Evolutionary conservation across 1,284 basidiomycete species (phyloP).

Genomic region (Leccinum fallax): DNA sequence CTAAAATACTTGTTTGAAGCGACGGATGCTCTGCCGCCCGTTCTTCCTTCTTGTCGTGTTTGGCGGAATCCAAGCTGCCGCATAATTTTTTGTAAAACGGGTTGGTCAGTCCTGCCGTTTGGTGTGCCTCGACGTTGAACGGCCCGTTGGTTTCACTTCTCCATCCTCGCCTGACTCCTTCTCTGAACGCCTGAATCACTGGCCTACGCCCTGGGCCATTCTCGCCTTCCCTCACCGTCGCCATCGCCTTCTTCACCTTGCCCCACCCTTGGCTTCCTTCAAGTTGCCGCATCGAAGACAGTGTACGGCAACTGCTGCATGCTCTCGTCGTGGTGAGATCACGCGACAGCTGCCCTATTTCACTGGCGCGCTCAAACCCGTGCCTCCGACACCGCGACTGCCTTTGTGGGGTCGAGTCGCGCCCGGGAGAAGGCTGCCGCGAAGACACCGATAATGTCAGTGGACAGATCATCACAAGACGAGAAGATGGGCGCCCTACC

Average conservation of each 20-base stretch:
- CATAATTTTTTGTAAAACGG: background rate
- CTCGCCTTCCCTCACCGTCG: too few relatives aligned
- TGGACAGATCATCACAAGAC: background rate
- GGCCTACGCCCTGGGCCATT: too few relatives aligned
- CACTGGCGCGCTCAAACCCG: too few relatives aligned
- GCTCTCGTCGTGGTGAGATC: too few relatives aligned
- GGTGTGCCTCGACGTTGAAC: slow-evolving; percentile 1
- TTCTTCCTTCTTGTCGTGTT: background rate
- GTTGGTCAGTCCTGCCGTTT: background rate
- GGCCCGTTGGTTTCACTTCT: background rate
- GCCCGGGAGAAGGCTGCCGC: background rate
- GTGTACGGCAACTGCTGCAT: too few relatives aligned
- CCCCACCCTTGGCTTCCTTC: too few relatives aligned
- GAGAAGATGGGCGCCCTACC: background rate
- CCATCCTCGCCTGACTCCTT: background rate
- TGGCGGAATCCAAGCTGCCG: background rate
- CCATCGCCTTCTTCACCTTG: too few relatives aligned
- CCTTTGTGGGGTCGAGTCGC: background rate
- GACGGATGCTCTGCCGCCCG: background rate
- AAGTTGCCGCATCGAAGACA: too few relatives aligned
- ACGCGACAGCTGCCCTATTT: too few relatives aligned
- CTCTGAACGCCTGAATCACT: background rate
- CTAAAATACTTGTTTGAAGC: too few relatives aligned
- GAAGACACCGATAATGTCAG: background rate
- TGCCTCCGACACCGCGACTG: background rate